These are phyloP conservation scores for Echinochloa phyllopogon DNA, from an alignment of 176 grass and related monocot genomes.

Conservation along the genomic window DNA sequence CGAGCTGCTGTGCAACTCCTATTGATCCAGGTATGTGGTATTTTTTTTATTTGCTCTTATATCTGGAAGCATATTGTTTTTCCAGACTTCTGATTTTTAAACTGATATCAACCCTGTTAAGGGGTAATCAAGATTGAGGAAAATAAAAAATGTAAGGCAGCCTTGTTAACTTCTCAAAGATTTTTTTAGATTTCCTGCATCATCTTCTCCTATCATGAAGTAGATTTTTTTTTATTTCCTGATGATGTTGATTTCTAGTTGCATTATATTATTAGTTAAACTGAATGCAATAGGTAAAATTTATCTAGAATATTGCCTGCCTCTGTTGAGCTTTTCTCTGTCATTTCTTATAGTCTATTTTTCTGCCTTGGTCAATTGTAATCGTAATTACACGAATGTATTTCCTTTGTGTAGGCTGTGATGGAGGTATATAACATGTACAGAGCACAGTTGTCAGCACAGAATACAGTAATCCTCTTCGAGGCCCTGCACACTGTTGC, in stretches of 20 bases:
- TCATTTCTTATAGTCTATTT: constrained; percentile 9
- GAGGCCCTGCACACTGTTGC: constrained; percentile 94
- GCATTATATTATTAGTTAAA: background rate
- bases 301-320: background rate
- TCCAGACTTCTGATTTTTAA: constrained; percentile 14
- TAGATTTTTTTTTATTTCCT: background rate
- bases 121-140: background rate
- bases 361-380: constrained; percentile 1
- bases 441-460: constrained; percentile 78
- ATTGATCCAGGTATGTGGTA: constrained; percentile 84
- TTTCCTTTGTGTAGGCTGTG: constrained; percentile 75
- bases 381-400: constrained; percentile 14
- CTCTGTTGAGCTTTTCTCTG: background rate
- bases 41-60: constrained; percentile 18
- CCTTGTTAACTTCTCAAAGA: no score
- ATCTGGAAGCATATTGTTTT: constrained; percentile 28
- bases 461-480: constrained; percentile 87
- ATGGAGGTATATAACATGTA: constrained; percentile 99
- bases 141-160: constrained; percentile 1
- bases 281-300: constrained; percentile 3
- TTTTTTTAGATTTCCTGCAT: background rate
- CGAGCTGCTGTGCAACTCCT: constrained; percentile 97
- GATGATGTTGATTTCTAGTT: constrained; percentile 17
- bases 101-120: background rate
- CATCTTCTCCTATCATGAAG: background rate